Evolutionary conservation across 75 land plant species (phyloP).

Genomic region (Picea glauca): DNA sequence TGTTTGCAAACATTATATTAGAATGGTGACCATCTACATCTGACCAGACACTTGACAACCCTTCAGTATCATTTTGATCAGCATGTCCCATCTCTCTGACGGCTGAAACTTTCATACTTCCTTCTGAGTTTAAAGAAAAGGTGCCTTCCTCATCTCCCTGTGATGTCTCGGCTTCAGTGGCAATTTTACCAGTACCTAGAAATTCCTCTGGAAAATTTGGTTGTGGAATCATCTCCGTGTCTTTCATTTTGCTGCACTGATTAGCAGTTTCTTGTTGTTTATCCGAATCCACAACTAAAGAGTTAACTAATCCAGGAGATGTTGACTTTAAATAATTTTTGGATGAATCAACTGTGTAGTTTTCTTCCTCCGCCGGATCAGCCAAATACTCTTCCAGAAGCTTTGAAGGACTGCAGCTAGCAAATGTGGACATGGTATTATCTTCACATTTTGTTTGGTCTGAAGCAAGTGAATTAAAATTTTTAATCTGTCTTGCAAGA

Average conservation of each 20-base stretch:
- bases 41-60: neutral
- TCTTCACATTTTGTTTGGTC: constrained; percentile 5
- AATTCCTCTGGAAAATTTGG: neutral
- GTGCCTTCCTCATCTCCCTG: constrained; percentile 8
- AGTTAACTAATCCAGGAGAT: constrained; percentile 5
- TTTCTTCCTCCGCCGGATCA: constrained; percentile 1
- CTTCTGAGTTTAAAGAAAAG: neutral
- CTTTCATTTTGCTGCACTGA: constrained; percentile 2
- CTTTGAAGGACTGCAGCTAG: constrained; percentile 8
- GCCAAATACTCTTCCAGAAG: neutral
- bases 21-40: neutral
- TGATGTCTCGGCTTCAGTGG: neutral
- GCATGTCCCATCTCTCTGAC: neutral
- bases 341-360: neutral
- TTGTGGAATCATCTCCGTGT: neutral
- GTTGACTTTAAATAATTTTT: neutral
- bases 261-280: neutral
- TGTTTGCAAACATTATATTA: neutral
- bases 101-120: neutral
- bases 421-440: neutral
- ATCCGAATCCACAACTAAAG: constrained; percentile 1
- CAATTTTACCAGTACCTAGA: neutral
- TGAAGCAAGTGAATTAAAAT: neutral
- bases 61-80: neutral
- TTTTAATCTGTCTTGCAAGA: neutral